Percentiles rank a stretch among this genome's conserved stretches.
phyloP scores from a whole-genome alignment of 768 basidiomycete species.

The Sporobolomyces phaffii region DNA sequence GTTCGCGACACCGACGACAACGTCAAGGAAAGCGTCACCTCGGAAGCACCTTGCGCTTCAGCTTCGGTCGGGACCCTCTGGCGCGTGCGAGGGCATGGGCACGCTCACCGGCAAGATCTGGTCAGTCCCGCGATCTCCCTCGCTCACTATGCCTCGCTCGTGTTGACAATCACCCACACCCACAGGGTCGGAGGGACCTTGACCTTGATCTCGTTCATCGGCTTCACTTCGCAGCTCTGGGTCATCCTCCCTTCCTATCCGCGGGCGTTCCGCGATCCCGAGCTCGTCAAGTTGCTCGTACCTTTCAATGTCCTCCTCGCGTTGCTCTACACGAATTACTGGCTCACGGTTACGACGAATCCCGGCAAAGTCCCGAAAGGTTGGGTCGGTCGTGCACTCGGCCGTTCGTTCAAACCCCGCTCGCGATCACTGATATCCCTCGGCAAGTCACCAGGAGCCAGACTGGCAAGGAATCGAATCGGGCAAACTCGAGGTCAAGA shows the following conservation, averaged over 20 bases:
- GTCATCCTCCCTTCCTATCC: conserved; percentile 65
- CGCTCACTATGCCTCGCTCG: too few relatives aligned
- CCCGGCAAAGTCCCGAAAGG: conserved; percentile 71
- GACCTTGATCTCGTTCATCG: conserved; percentile 61
- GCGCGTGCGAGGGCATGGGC: conserved; percentile 7
- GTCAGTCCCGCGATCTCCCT: too few relatives aligned
- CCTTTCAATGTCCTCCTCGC: conserved; percentile 61
- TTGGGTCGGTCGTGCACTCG: conserved; percentile 21
- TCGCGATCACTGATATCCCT: too few relatives aligned
- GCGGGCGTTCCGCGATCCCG: not conserved
- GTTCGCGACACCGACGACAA: too few relatives aligned
- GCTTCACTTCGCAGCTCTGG: conserved; percentile 81
- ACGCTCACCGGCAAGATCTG: conserved; percentile 11
- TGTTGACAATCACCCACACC: not conserved
- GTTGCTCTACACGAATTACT: conserved; percentile 83
- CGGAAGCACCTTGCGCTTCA: too few relatives aligned
- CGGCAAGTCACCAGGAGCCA: too few relatives aligned
- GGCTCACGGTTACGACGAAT: conserved; percentile 69
- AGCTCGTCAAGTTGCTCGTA: conserved; percentile 23
- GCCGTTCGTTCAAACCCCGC: too few relatives aligned
- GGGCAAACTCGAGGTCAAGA: conserved; percentile 78
- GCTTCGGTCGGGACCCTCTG: too few relatives aligned
- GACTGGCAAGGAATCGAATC: conserved; percentile 57
- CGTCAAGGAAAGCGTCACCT: too few relatives aligned
- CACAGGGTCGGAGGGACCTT: conserved; percentile 46